phyloP scores from a whole-genome alignment of 164 flowering plant species.

The Chimonanthus salicifolius region DNA sequence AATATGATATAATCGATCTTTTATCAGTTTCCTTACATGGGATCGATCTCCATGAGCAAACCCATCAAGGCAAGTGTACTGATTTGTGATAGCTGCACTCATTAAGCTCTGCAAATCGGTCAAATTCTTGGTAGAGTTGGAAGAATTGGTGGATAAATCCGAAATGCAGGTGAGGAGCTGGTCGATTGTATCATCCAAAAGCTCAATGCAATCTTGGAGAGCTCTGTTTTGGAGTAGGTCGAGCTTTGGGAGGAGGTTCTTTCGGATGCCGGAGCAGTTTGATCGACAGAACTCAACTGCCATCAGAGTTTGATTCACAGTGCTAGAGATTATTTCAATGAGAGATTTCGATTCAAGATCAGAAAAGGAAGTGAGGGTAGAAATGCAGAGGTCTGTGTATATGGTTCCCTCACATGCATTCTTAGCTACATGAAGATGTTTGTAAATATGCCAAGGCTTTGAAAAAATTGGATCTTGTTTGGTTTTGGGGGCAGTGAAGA shows the following conservation, averaged over 20 bases:
- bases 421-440: constrained; percentile 42
- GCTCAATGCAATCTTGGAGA: constrained; percentile 71
- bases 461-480: constrained; percentile 5
- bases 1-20: constrained; percentile 30
- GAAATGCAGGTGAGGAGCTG: constrained; percentile 36
- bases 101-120: constrained; percentile 48
- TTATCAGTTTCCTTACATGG: constrained; percentile 27
- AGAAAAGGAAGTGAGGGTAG: constrained; percentile 55
- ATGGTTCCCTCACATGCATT: constrained; percentile 60
- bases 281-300: constrained; percentile 36
- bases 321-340: constrained; percentile 43
- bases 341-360: constrained; percentile 41
- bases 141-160: constrained; percentile 32
- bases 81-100: constrained; percentile 87
- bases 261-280: constrained; percentile 40
- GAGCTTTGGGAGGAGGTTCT: constrained; percentile 17
- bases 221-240: constrained; percentile 36
- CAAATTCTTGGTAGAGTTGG: constrained; percentile 25
- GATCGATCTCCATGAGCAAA: constrained; percentile 33
- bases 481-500: constrained; percentile 9
- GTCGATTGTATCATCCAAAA: constrained; percentile 40
- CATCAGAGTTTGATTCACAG: constrained; percentile 33
- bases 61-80: constrained; percentile 86
- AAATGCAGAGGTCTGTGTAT: constrained; percentile 64
- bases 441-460: constrained; percentile 23